Evolutionary conservation across 1,284 basidiomycete genomes (phyloP), one percentile per base, ranked within the genome.

Genomic region (Trichosporon inkin): DNA sequence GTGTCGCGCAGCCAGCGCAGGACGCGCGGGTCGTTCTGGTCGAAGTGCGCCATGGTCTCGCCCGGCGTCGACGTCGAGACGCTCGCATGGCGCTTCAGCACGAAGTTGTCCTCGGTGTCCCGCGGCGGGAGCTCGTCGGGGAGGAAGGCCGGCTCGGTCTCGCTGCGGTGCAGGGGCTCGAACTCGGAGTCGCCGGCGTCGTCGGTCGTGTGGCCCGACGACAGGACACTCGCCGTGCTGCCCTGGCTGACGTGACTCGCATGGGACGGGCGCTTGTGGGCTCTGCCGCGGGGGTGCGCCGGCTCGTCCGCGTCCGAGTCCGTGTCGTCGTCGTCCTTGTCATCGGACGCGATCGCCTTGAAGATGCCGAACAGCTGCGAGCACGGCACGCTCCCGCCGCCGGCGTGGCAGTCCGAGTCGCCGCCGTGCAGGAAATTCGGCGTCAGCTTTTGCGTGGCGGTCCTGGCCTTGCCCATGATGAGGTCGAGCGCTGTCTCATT

Each of bases 351-450:
- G 47, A 76, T 53, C 19, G 67, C 67, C 59, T 74, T 74, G 67
- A 77, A 70, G 36, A 76, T 56, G 34, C 62, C 63, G 55, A 77
- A 76, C 19, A 77, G 57, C 54, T 76, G 67, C 36, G 67, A 66
- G 10, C 67, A 67, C 14, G 62, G 56, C 35, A 44, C 60, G 13
- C 56, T 47, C n/a, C 55, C 44, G 28, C 44, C 28, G 14, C 16
- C 11, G 7, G 10, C 20, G 41, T 32, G 28, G 28, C 28, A 32
- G 28, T 32, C 28, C 28, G 20, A 53, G 51, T 53, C n/a, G 51
- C 7, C 8, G 24, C 6, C n/a, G 3, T 37, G 34, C 16, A 53
- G 32, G 19, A 38, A 53, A 7, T 24, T 20, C 10, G 52, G 52
- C 37, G 17, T 53, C 35, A 53, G 37, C 17, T 36, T 38, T 17